A percentile compares a stretch with the other conserved stretches of the same genome.
phyloP scores from a whole-genome alignment of 768 basidiomycete genomes.

The Lentinula raphanica region DNA sequence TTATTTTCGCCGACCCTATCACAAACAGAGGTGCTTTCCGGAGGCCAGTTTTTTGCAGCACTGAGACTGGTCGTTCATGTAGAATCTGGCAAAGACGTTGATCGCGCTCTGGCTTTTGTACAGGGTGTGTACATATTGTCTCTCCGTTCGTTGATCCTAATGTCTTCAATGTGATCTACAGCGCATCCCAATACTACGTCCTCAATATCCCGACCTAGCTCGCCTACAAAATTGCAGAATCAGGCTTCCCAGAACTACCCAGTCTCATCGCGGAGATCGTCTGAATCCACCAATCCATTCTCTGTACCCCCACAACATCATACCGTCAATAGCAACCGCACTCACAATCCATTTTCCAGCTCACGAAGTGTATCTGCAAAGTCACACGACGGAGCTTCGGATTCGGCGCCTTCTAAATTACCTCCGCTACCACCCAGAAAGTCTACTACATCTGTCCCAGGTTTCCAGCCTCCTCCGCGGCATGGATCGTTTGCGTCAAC shows the following conservation, averaged over 20 bases:
- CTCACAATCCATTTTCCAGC: constrained; percentile 33
- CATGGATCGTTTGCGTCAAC: constrained; percentile 24
- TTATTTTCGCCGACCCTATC: constrained; percentile 55
- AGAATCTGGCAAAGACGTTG: constrained; percentile 55
- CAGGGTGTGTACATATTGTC: constrained; percentile 50
- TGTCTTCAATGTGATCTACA: constrained; percentile 4
- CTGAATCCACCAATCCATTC: constrained; percentile 1
- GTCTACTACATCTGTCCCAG: constrained; percentile 24
- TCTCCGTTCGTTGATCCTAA: neutral
- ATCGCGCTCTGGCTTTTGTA: constrained; percentile 64
- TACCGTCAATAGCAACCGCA: constrained; percentile 24
- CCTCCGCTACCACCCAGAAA: constrained; percentile 55
- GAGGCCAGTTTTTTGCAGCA: constrained; percentile 75
- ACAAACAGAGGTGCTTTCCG: constrained; percentile 48
- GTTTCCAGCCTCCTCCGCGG: constrained; percentile 31
- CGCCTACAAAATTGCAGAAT: constrained; percentile 19
- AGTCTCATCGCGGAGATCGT: constrained; percentile 11
- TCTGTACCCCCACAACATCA: constrained; percentile 14
- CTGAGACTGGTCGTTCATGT: constrained; percentile 62
- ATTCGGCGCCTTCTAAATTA: constrained; percentile 13
- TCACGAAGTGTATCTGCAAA: constrained; percentile 8
- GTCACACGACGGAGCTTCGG: constrained; percentile 7
- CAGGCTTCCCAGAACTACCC: constrained; percentile 8
- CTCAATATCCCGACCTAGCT: constrained; percentile 17
- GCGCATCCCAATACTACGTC: constrained; percentile 14